A percentile compares a stretch with the other conserved stretches of the same genome.
Conservation (phyloP, 2,329 filamentous ascomycete species). For the Calonectria honghensis region DNA sequence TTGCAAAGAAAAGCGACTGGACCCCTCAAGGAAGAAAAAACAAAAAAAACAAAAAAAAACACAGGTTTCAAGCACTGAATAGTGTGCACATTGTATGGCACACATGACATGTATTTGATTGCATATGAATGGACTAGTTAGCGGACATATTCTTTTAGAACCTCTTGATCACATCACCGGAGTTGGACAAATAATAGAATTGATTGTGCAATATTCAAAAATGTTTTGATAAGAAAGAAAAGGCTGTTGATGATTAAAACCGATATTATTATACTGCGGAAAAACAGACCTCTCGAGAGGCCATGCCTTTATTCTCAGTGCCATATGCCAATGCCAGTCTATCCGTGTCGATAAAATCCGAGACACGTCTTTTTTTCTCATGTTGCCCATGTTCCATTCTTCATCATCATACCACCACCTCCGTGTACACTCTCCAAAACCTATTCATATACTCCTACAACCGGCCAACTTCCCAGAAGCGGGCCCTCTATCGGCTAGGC, state of each 20-base stretch:
- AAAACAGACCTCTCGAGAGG: slow-evolving; percentile 38
- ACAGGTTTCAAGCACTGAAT: slow-evolving; percentile 18
- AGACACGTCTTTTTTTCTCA: slow-evolving; percentile 29
- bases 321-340: slow-evolving; percentile 47
- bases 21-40: slow-evolving; percentile 6
- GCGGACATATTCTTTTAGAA: slow-evolving; percentile 24
- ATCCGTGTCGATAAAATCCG: slow-evolving; percentile 36
- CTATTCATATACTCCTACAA: slow-evolving; percentile 42
- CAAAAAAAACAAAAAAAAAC: background rate
- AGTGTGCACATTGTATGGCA: slow-evolving; percentile 21
- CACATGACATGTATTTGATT: slow-evolving; percentile 10
- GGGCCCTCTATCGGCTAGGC: slow-evolving; percentile 37
- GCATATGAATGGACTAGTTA: background rate
- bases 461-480: slow-evolving; percentile 45
- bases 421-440: slow-evolving; percentile 44
- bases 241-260: background rate
- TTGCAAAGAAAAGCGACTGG: background rate
- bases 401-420: slow-evolving; percentile 40
- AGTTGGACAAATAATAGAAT: slow-evolving; percentile 16
- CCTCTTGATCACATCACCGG: slow-evolving; percentile 28
- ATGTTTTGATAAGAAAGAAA: background rate
- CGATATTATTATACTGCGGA: slow-evolving; percentile 31
- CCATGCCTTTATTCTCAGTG: slow-evolving; percentile 37
- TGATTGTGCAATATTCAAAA: background rate
- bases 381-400: slow-evolving; percentile 31